These are phyloP conservation scores for Colletotrichum lupini DNA, from an alignment of 2,329 filamentous ascomycete genomes.

Conservation along the genomic window DNA sequence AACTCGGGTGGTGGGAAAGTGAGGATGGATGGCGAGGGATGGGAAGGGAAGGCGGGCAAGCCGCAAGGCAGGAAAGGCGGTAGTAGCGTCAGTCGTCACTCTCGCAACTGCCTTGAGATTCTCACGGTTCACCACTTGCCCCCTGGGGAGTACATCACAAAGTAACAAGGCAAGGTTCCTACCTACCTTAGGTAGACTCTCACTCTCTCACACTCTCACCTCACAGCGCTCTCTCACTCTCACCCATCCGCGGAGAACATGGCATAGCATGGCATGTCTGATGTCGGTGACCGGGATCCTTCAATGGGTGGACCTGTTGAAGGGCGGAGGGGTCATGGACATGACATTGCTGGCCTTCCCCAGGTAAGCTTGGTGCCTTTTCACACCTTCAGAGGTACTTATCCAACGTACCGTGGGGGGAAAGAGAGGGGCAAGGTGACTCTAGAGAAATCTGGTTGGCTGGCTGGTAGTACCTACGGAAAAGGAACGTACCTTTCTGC, in stretches of 20 bases:
- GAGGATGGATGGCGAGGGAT: conserved; percentile 4
- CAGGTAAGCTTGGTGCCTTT: neutral
- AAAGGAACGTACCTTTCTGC: neutral
- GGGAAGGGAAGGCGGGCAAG: conserved; percentile 13
- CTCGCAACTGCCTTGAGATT: conserved; percentile 2
- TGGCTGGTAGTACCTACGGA: neutral
- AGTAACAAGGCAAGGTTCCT: no score
- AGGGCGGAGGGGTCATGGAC: conserved; percentile 1
- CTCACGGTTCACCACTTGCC: neutral
- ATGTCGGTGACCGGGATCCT: conserved; percentile 6
- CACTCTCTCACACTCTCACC: no score
- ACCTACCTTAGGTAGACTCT: no score
- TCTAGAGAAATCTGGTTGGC: conserved; percentile 21
- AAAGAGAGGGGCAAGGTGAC: conserved; percentile 21
- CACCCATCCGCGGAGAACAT: neutral
- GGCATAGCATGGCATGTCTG: conserved; percentile 1
- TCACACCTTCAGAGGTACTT: neutral
- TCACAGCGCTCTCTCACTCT: no score
- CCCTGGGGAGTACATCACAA: neutral
- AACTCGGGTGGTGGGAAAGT: neutral
- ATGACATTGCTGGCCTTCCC: neutral
- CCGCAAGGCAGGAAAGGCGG: conserved; percentile 22
- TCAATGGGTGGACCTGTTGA: neutral
- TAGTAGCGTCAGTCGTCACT: conserved; percentile 27
- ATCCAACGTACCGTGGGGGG: neutral